Conservation (phyloP, 805 yeast genomes). For the Candida lessepsii region DNA sequence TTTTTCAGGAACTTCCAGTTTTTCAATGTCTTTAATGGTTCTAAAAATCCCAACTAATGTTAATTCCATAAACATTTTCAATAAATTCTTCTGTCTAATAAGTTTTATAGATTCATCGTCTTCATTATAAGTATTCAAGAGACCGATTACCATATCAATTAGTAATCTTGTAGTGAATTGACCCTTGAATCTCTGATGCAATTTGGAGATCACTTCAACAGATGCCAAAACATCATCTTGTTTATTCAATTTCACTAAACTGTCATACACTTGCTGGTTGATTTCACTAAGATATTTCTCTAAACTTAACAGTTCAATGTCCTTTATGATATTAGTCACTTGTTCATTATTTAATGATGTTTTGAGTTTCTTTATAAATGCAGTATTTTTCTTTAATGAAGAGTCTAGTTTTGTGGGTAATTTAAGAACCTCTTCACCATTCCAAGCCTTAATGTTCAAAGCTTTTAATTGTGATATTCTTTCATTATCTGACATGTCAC, state of each 20-base stretch:
- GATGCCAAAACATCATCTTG: slow-evolving; percentile 61
- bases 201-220: slow-evolving; percentile 62
- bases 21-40: slow-evolving; percentile 40
- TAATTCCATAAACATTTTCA: slow-evolving; percentile 58
- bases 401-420: slow-evolving; percentile 53
- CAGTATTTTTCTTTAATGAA: slow-evolving; percentile 77
- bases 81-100: slow-evolving; percentile 42
- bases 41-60: slow-evolving; percentile 56
- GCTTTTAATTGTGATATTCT: slow-evolving; percentile 14
- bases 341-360: slow-evolving; percentile 55
- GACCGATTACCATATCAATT: slow-evolving; percentile 37
- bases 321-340: slow-evolving; percentile 49
- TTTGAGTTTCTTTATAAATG: slow-evolving; percentile 70
- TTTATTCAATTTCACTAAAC: slow-evolving; percentile 50
- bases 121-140: slow-evolving; percentile 29
- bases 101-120: slow-evolving; percentile 46
- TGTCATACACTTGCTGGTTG: slow-evolving; percentile 60
- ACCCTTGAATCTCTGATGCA: slow-evolving; percentile 71
- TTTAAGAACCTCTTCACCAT: slow-evolving; percentile 33
- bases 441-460: slow-evolving; percentile 54
- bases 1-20: slow-evolving; percentile 33
- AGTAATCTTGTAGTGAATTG: slow-evolving; percentile 51
- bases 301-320: slow-evolving; percentile 59
- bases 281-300: slow-evolving; percentile 77
- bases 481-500: slow-evolving; percentile 4